A percentile compares a stretch with the other conserved stretches of the same genome.
phyloP scores from a whole-genome alignment of 2,329 filamentous ascomycete species.

The Aspergillus ochraceoroseus region DNA sequence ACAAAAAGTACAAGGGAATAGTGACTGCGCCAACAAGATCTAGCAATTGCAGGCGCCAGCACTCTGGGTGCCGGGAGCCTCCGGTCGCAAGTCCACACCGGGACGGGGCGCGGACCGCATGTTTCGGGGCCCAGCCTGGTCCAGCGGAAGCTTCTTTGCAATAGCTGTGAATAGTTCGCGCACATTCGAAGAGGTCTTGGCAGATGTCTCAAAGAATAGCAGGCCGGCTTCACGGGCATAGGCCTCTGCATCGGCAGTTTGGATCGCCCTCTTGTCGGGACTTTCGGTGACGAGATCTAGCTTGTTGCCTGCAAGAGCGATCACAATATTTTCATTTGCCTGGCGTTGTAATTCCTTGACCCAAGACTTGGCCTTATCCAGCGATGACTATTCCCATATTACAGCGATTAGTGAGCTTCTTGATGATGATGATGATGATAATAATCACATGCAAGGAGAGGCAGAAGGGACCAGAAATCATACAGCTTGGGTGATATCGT shows the following conservation, averaged over 20 bases:
- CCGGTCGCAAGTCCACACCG: conserved; percentile 63
- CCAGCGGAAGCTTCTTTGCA: conserved; percentile 93
- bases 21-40: conserved; percentile 24
- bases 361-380: conserved; percentile 99
- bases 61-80: conserved; percentile 57
- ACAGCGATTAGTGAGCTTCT: conserved; percentile 12
- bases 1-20: conserved; percentile 10
- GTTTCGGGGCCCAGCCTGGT: conserved; percentile 90
- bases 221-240: conserved; percentile 91
- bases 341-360: conserved; percentile 98
- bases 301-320: conserved; percentile 96
- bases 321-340: conserved; percentile 99
- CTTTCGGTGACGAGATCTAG: conserved; percentile 90
- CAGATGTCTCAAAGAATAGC: conserved; percentile 97
- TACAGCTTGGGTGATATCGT: conserved; percentile 99
- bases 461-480: conserved; percentile 34
- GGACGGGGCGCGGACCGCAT: conserved; percentile 61
- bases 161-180: conserved; percentile 94
- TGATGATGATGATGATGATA: too few relatives aligned
- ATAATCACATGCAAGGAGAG: too few relatives aligned
- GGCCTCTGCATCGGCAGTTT: conserved; percentile 83
- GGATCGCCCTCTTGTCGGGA: conserved; percentile 90
- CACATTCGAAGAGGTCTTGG: conserved; percentile 96
- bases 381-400: conserved; percentile 63
- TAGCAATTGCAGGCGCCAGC: conserved; percentile 61